phyloP scores from a whole-genome alignment of 106 monocot species.

The Xerophyta viscosa region DNA sequence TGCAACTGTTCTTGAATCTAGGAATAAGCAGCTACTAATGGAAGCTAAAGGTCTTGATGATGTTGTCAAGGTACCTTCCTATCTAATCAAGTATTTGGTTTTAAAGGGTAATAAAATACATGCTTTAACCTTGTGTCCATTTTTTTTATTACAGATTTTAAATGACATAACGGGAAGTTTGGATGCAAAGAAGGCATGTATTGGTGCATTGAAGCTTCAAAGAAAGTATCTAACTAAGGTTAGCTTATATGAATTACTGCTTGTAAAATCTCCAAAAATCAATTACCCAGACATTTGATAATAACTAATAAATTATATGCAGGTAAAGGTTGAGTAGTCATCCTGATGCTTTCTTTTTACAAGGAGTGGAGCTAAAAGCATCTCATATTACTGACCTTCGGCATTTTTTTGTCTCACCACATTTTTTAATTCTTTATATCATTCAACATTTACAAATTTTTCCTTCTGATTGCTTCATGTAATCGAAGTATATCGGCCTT shows the following conservation, averaged over 20 bases:
- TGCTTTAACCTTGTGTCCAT: too few relatives aligned
- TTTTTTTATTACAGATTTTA: constrained; percentile 27
- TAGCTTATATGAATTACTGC: background rate
- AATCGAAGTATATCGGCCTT: background rate
- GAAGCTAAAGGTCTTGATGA: constrained; percentile 86
- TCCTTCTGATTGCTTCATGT: background rate
- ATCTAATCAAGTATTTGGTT: constrained; percentile 5
- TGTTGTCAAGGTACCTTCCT: constrained; percentile 66
- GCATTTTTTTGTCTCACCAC: background rate
- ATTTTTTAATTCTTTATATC: background rate
- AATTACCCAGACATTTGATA: too few relatives aligned
- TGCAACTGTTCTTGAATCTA: constrained; percentile 66
- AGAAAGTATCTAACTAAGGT: constrained; percentile 41
- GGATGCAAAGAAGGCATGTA: constrained; percentile 63
- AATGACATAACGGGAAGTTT: constrained; percentile 60
- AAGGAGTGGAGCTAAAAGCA: too few relatives aligned
- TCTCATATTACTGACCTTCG: too few relatives aligned
- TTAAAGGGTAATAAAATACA: too few relatives aligned
- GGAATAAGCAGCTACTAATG: constrained; percentile 43
- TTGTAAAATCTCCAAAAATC: too few relatives aligned
- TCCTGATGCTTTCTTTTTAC: background rate
- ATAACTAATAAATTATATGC: constrained; percentile 2
- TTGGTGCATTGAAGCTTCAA: constrained; percentile 48
- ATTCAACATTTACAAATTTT: background rate
- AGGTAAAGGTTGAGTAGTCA: constrained; percentile 11